A percentile compares a stretch with the other conserved stretches of the same genome.
These are phyloP conservation scores for Brettanomyces naardenensis DNA, from an alignment of 805 yeast species.

Conservation along the genomic window DNA sequence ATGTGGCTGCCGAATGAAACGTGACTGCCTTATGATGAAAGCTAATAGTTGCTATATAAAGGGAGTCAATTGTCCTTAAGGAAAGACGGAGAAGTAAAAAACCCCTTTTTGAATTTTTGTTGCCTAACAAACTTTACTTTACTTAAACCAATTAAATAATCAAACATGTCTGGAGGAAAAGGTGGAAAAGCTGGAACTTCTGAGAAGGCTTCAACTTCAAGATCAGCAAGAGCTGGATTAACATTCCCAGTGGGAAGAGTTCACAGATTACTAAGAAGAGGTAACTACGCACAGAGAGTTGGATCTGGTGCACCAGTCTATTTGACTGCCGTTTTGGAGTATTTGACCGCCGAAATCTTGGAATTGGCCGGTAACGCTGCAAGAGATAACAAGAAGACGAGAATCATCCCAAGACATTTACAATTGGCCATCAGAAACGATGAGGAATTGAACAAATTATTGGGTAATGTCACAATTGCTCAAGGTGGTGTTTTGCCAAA, in stretches of 20 bases:
- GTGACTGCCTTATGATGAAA: no score
- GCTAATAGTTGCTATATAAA: no score
- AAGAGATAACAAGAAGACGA: slow-evolving; percentile 96
- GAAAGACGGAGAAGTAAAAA: no score
- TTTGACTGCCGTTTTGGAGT: slow-evolving; percentile 94
- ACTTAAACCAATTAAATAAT: not conserved
- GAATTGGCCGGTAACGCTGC: slow-evolving; percentile 99
- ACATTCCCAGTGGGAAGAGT: slow-evolving; percentile 99
- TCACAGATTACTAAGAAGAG: slow-evolving; percentile 92
- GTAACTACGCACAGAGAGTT: slow-evolving; percentile 96
- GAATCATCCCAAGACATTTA: slow-evolving; percentile 98
- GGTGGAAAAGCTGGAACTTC: slow-evolving; percentile 93
- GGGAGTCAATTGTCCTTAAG: no score
- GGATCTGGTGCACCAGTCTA: slow-evolving; percentile 99
- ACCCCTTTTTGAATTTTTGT: no score
- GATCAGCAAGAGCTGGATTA: slow-evolving; percentile 98
- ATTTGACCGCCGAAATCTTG: slow-evolving; percentile 94
- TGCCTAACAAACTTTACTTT: no score
- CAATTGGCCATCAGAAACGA: slow-evolving; percentile 98
- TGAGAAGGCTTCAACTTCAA: slow-evolving; percentile 93
- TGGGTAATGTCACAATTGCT: slow-evolving; percentile 90
- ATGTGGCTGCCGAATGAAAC: no score
- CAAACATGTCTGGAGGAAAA: slow-evolving; percentile 58
- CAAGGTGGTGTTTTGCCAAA: slow-evolving; percentile 99
- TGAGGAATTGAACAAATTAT: slow-evolving; percentile 93